Evolutionary conservation across 2,329 filamentous ascomycete species (phyloP).

Genomic region (Stenocarpella maydis): DNA sequence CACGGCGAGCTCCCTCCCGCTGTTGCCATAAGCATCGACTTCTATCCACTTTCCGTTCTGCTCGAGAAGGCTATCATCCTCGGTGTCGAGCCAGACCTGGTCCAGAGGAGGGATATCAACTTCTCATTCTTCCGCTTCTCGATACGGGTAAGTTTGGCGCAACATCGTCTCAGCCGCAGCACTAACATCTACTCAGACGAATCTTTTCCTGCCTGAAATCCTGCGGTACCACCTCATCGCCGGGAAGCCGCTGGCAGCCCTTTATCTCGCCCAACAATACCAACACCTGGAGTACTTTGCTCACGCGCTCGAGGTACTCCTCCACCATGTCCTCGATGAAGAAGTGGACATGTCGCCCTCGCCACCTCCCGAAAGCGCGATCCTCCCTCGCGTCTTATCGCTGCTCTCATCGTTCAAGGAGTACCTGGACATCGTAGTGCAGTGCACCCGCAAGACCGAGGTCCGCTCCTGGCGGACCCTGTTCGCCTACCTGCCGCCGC

Average conservation of each 20-base stretch:
- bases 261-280: constrained; percentile 85
- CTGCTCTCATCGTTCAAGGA: constrained; percentile 77
- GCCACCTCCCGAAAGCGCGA: constrained; percentile 68
- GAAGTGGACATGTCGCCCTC: constrained; percentile 77
- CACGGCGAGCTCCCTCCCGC: constrained; percentile 76
- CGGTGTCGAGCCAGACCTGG: constrained; percentile 89
- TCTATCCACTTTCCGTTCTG: constrained; percentile 89
- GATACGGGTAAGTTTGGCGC: constrained; percentile 72
- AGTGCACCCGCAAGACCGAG: constrained; percentile 97
- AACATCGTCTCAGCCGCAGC: constrained; percentile 33
- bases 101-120: constrained; percentile 90
- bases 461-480: constrained; percentile 93
- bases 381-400: constrained; percentile 70
- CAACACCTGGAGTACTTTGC: constrained; percentile 89
- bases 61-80: constrained; percentile 90
- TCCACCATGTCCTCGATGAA: constrained; percentile 93
- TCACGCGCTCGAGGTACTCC: constrained; percentile 88
- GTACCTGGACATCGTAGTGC: constrained; percentile 94
- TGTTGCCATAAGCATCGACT: constrained; percentile 86
- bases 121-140: constrained; percentile 91
- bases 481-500: constrained; percentile 89
- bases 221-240: constrained; percentile 80
- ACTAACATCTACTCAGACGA: constrained; percentile 65
- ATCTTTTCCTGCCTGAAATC: constrained; percentile 90
- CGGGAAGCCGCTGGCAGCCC: constrained; percentile 80